These are phyloP conservation scores for Mucor velutinosus DNA, from an alignment of 371 early-diverging fungal species.

Conservation along the genomic window DNA sequence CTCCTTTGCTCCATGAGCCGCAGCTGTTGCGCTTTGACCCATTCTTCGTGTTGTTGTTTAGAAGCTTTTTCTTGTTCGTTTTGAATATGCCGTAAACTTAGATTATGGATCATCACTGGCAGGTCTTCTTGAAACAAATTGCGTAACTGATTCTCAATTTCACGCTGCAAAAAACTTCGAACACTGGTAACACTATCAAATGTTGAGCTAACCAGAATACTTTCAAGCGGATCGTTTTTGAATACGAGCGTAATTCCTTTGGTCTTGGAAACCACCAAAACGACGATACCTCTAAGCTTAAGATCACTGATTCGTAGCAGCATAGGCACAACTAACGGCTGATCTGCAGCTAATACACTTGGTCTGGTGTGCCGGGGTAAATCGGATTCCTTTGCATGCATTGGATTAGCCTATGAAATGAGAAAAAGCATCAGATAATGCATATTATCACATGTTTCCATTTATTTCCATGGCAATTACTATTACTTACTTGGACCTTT, in stretches of 20 bases:
- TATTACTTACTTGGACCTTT: slow-evolving; percentile 73
- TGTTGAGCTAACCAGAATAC: slow-evolving; percentile 89
- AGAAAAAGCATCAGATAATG: neutral
- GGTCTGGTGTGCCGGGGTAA: slow-evolving; percentile 66
- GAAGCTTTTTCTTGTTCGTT: slow-evolving; percentile 23
- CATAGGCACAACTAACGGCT: slow-evolving; percentile 96
- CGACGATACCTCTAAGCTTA: slow-evolving; percentile 87
- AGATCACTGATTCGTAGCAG: slow-evolving; percentile 87
- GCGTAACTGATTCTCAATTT: slow-evolving; percentile 90
- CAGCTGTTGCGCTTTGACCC: slow-evolving; percentile 11
- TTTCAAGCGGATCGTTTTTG: slow-evolving; percentile 95
- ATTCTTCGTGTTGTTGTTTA: slow-evolving; percentile 17
- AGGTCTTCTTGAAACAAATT: slow-evolving; percentile 92
- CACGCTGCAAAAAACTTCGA: slow-evolving; percentile 82
- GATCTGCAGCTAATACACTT: slow-evolving; percentile 85
- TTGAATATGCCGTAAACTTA: slow-evolving; percentile 54
- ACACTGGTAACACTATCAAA: slow-evolving; percentile 92
- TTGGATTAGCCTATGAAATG: slow-evolving; percentile 70
- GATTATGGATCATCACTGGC: slow-evolving; percentile 90
- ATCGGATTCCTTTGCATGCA: slow-evolving; percentile 66
- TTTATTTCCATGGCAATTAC: neutral
- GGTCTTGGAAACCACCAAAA: slow-evolving; percentile 87
- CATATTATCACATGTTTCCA: slow-evolving; percentile 2
- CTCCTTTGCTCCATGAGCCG: neutral
- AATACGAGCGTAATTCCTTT: slow-evolving; percentile 95